These are phyloP conservation scores for Triticum aestivum DNA, from an alignment of 176 grass and related monocot genomes.

Conservation along the genomic window DNA sequence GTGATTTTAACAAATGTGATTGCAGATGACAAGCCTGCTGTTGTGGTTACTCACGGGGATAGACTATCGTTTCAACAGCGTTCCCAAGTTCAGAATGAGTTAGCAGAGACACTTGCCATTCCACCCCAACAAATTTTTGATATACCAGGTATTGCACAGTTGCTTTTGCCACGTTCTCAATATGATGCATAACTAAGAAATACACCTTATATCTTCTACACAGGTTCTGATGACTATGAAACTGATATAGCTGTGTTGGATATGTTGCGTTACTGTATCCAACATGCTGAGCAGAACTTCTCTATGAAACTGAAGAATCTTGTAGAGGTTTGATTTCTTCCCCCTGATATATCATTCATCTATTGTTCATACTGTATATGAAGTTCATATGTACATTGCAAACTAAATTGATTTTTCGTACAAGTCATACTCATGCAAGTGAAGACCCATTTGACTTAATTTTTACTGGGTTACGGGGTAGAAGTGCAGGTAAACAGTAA, in stretches of 20 bases:
- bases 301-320: slow-evolving; percentile 44
- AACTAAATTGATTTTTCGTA: too few relatives aligned
- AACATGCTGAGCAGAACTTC: slow-evolving; percentile 67
- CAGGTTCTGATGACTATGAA: slow-evolving; percentile 48
- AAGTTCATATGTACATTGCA: background rate
- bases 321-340: slow-evolving; percentile 49
- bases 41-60: slow-evolving; percentile 67
- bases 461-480: background rate
- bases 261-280: slow-evolving; percentile 64
- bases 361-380: background rate
- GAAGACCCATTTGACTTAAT: background rate
- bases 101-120: slow-evolving; percentile 54
- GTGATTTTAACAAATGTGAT: slow-evolving; percentile 6
- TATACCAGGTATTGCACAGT: slow-evolving; percentile 46
- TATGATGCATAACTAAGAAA: background rate
- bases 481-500: background rate
- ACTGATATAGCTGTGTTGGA: slow-evolving; percentile 59
- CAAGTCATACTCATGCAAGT: background rate
- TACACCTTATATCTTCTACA: slow-evolving; percentile 15
- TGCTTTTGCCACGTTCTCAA: background rate
- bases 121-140: slow-evolving; percentile 64
- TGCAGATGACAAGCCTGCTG: slow-evolving; percentile 66
- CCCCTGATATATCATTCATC: background rate
- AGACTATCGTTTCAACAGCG: slow-evolving; percentile 38
- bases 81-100: slow-evolving; percentile 32